These are phyloP conservation scores for Myxozyma melibiosi DNA, from an alignment of 805 yeast species.

Conservation along the genomic window DNA sequence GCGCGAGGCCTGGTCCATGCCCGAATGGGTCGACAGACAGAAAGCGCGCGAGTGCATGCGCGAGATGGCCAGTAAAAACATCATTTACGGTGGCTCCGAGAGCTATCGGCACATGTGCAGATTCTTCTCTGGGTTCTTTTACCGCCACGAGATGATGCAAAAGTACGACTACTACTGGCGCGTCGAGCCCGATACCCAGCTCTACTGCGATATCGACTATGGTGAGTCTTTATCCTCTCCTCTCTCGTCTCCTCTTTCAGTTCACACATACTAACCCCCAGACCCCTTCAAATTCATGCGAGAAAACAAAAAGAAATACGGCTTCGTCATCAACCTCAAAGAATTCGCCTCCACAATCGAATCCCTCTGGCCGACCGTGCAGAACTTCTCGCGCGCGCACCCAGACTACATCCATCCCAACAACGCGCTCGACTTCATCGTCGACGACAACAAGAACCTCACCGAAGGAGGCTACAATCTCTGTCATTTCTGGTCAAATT, in stretches of 20 bases:
- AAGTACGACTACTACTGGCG: constrained; percentile 75
- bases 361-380: constrained; percentile 61
- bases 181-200: constrained; percentile 79
- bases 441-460: constrained; percentile 57
- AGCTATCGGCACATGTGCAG: constrained; percentile 81
- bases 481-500: constrained; percentile 84
- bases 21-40: constrained; percentile 57
- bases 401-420: constrained; percentile 62
- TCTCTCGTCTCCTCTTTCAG: constrained; percentile 51
- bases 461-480: constrained; percentile 55
- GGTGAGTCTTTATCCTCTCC: constrained; percentile 52
- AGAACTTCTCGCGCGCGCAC: constrained; percentile 48
- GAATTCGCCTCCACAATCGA: constrained; percentile 60
- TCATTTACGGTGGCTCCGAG: constrained; percentile 61
- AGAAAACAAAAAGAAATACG: constrained; percentile 58
- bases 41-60: constrained; percentile 52
- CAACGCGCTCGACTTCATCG: constrained; percentile 59
- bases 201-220: constrained; percentile 75
- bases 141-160: constrained; percentile 57
- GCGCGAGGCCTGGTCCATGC: constrained; percentile 59
- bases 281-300: constrained; percentile 56
- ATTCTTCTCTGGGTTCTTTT: constrained; percentile 75
- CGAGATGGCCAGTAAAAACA: constrained; percentile 48
- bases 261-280: constrained; percentile 57
- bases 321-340: constrained; percentile 65